Conservation (phyloP, 352 stramenopile genomes). For the Phytophthora citricola region DNA sequence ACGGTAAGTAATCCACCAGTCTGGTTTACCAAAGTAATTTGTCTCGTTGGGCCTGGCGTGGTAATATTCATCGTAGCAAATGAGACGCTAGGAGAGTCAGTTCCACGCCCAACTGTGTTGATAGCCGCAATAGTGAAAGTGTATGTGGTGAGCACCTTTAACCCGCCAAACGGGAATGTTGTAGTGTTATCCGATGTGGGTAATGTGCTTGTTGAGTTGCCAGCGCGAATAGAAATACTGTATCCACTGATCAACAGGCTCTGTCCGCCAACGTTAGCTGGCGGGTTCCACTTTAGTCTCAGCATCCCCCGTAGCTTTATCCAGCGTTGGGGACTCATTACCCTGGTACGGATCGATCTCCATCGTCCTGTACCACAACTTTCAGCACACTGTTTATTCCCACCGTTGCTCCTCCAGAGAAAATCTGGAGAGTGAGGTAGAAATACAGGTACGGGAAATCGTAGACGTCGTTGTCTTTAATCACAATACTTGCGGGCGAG, state of each 20-base stretch:
- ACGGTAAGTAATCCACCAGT: slow-evolving; percentile 61
- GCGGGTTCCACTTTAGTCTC: slow-evolving; percentile 43
- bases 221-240: slow-evolving; percentile 28
- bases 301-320: slow-evolving; percentile 58
- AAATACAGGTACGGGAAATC: slow-evolving; percentile 61
- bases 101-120: slow-evolving; percentile 46
- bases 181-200: slow-evolving; percentile 49
- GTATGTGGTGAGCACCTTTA: slow-evolving; percentile 40
- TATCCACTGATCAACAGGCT: slow-evolving; percentile 53
- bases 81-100: slow-evolving; percentile 11
- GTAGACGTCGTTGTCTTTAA: slow-evolving; percentile 54
- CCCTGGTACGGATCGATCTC: slow-evolving; percentile 51
- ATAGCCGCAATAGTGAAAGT: slow-evolving; percentile 45
- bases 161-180: slow-evolving; percentile 30
- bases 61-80: slow-evolving; percentile 52
- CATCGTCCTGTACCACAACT: slow-evolving; percentile 57
- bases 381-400: slow-evolving; percentile 34
- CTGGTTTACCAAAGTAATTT: slow-evolving; percentile 31
- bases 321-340: slow-evolving; percentile 21
- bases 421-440: slow-evolving; percentile 36
- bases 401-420: slow-evolving; percentile 36
- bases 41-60: slow-evolving; percentile 31
- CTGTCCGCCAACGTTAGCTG: slow-evolving; percentile 52
- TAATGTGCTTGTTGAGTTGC: slow-evolving; percentile 12
- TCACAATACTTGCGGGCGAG: slow-evolving; percentile 35